These are phyloP conservation scores for Salvia miltiorrhiza DNA, from an alignment of 257 asterid species.

Conservation along the genomic window DNA sequence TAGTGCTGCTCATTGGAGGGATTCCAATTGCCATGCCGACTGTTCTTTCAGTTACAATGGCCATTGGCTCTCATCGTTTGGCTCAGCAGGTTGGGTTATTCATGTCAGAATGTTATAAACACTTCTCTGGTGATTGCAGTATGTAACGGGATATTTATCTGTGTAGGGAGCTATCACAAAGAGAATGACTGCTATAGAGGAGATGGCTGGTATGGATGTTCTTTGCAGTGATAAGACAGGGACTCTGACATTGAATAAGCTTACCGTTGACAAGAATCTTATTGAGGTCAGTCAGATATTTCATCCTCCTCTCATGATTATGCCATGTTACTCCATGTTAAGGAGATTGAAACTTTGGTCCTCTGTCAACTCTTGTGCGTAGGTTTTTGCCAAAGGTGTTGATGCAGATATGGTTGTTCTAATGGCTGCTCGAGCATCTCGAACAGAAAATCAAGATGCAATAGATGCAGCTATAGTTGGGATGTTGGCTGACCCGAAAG, in stretches of 20 bases:
- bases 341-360: not conserved
- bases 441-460: constrained; percentile 96
- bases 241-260: constrained; percentile 89
- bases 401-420: constrained; percentile 93
- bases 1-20: constrained; percentile 96
- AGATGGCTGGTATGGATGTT: constrained; percentile 99
- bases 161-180: constrained; percentile 94
- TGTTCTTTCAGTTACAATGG: constrained; percentile 97
- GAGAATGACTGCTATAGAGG: constrained; percentile 99
- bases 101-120: constrained; percentile 2
- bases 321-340: not conserved
- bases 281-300: constrained; percentile 71
- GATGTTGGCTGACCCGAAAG: constrained; percentile 97
- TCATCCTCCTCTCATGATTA: not conserved
- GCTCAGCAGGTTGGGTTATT: constrained; percentile 78
- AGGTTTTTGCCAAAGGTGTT: constrained; percentile 86
- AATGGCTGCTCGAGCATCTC: constrained; percentile 97
- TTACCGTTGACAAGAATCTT: constrained; percentile 92
- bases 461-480: constrained; percentile 94
- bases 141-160: not conserved
- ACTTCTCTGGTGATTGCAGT: not conserved
- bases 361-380: constrained; percentile 9
- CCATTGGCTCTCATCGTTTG: constrained; percentile 95
- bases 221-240: constrained; percentile 98
- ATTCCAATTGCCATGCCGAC: constrained; percentile 99